Base-by-base conservation (phyloP, 2,329 filamentous ascomycete species). In the Paracoccidioides lutzii region DNA sequence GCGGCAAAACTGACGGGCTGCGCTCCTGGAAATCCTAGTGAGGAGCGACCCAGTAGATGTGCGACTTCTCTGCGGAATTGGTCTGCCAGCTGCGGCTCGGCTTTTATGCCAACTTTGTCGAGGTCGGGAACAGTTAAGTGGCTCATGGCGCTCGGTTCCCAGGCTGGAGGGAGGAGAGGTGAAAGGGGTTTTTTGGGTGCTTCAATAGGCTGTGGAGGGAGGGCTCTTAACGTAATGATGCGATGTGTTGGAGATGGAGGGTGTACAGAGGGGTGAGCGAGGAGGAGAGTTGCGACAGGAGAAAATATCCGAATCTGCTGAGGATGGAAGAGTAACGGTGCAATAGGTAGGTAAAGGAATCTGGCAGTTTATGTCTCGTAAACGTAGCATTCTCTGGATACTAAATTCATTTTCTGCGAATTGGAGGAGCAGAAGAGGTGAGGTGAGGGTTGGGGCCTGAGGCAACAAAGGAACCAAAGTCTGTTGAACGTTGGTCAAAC, bases 1-100 rank as follows among this genome's bases (percentile, higher is more conserved):
- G 85, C 79, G 55, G 87, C 79, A 69, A 98, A 98, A 66, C 88
- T 95, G 61, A 98, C 90, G 12, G 93, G 93, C 71, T 98, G 93
- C 53, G 93, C 91, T 65, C 83, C 93, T 0, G 93, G 90, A 63
- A 98, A 98, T 60, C 74, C 78, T 30, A 75, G 73, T 10, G 58
- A 59, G 61, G 81, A 77, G 63, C 90, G 81, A 15, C 80, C 78
- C n/a, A 98, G 80, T 46, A 96, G 78, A 5, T 77, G 67, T 32
- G 88, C 86, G 57, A 95, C 88, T 67, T 89, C 85, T 58, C 76
- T 75, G 58, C 86, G 85, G 71, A 95, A 81, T 15, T 74, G 66
- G 50, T 75, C 66, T 49, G 86, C 77, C 10, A 88, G 74, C 0
- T 80, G 72, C n/a, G 76, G 76, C 22, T 81, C 76, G 52, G 83